A percentile compares a stretch with the other conserved stretches of the same genome.
These are phyloP conservation scores for Dovyalis caffra DNA, from an alignment of 345 rosid genomes.

Conservation along the genomic window DNA sequence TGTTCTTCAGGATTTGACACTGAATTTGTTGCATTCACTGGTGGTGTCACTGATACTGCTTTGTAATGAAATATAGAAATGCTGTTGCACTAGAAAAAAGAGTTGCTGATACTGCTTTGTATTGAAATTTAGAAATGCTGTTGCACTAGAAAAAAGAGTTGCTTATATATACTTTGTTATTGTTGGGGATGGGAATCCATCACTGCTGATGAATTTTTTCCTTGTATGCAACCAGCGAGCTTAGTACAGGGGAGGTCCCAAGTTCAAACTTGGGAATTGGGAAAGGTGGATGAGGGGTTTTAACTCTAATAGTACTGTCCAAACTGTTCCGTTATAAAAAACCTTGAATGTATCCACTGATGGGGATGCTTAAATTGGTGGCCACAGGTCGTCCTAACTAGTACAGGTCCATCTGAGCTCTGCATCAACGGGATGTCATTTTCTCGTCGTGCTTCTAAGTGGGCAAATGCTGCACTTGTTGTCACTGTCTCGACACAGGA, in stretches of 20 bases:
- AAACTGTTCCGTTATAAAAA: too few species aligned
- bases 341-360: background rate
- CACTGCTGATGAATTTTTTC: too few species aligned
- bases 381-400: constrained; percentile 87
- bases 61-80: background rate
- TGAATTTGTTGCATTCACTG: background rate
- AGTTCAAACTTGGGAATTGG: background rate
- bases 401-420: constrained; percentile 78
- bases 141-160: background rate
- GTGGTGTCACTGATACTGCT: background rate
- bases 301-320: too few species aligned
- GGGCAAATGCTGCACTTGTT: constrained; percentile 96
- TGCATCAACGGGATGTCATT: constrained; percentile 98
- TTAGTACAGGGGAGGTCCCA: too few species aligned
- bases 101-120: too few species aligned
- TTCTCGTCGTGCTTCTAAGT: constrained; percentile 89
- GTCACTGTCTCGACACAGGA: constrained; percentile 71
- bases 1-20: background rate
- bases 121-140: background rate
- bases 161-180: too few species aligned
- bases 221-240: too few species aligned
- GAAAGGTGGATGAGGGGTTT: background rate
- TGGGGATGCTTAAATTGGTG: constrained; percentile 1
- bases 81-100: background rate
- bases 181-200: too few species aligned